These are phyloP conservation scores for Geotrichum klebahnii DNA, from an alignment of 1,139 yeast species.

Conservation along the genomic window DNA sequence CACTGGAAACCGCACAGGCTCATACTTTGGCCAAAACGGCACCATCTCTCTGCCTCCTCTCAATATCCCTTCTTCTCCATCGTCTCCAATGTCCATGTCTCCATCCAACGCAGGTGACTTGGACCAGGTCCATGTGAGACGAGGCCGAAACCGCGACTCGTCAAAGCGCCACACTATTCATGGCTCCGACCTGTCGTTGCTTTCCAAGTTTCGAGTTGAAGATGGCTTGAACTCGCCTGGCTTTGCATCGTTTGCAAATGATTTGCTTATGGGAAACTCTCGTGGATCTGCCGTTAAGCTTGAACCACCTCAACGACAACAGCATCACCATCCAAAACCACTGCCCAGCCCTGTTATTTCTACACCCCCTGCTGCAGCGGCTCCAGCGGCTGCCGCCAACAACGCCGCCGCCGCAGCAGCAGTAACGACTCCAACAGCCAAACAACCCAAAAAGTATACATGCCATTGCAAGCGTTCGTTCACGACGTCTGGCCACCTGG, in stretches of 20 bases:
- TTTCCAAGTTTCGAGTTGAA: conserved; percentile 16
- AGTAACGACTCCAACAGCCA: conserved; percentile 14
- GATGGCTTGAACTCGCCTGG: conserved; percentile 15
- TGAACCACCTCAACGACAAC: not conserved
- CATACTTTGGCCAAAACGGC: conserved; percentile 11
- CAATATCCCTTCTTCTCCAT: conserved; percentile 9
- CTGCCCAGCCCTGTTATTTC: not conserved
- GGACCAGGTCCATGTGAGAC: conserved; percentile 9
- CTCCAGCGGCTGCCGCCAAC: conserved; percentile 19
- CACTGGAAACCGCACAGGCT: not conserved
- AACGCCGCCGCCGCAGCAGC: no score
- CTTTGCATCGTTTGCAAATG: no score
- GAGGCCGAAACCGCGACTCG: not conserved
- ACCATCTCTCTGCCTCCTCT: conserved; percentile 18
- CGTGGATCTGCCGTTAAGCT: no score
- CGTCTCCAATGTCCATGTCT: no score
- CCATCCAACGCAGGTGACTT: conserved; percentile 8
- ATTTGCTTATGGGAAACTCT: no score
- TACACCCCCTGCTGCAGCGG: not conserved
- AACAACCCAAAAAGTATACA: conserved; percentile 44
- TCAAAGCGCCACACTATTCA: conserved; percentile 16
- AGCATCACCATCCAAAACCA: not conserved
- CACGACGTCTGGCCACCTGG: conserved; percentile 84
- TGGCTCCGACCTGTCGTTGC: conserved; percentile 16
- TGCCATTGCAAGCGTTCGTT: conserved; percentile 67